Evolutionary conservation across 306 rosid genomes (phyloP).

Genomic region (Quercus suber): DNA sequence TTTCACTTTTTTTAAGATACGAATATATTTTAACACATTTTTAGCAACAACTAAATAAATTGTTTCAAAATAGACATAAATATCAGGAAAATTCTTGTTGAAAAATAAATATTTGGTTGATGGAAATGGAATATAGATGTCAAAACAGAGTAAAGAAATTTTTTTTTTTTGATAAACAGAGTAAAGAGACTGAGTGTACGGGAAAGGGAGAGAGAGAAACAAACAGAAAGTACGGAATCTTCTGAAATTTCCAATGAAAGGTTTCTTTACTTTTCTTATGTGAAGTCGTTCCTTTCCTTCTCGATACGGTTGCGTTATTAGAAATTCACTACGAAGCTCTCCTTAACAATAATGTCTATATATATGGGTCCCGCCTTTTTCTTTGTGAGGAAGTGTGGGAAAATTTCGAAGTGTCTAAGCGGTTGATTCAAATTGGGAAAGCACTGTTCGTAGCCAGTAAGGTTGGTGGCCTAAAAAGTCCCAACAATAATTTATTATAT

Average conservation of each 20-base stretch:
- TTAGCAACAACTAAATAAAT: no score
- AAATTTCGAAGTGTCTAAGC: background rate
- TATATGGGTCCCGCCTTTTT: background rate
- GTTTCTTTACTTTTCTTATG: background rate
- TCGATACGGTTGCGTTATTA: background rate
- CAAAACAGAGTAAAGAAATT: no score
- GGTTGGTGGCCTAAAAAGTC: background rate
- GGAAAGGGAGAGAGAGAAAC: background rate
- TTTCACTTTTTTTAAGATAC: no score
- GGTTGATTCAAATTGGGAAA: background rate
- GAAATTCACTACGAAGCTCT: background rate
- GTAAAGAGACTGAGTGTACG: constrained; percentile 5
- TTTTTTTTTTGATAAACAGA: no score
- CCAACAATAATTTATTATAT: background rate
- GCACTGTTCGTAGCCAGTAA: background rate
- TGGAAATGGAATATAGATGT: no score
- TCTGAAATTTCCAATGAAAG: constrained; percentile 38
- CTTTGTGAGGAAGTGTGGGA: background rate
- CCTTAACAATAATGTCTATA: background rate
- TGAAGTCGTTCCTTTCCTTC: background rate
- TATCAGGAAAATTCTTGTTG: no score
- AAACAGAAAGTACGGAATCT: constrained; percentile 31
- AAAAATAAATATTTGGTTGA: no score
- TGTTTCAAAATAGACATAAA: no score
- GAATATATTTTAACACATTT: no score